Conservation (phyloP, 139 green algal genomes). For the Desmodesmus armatus region DNA sequence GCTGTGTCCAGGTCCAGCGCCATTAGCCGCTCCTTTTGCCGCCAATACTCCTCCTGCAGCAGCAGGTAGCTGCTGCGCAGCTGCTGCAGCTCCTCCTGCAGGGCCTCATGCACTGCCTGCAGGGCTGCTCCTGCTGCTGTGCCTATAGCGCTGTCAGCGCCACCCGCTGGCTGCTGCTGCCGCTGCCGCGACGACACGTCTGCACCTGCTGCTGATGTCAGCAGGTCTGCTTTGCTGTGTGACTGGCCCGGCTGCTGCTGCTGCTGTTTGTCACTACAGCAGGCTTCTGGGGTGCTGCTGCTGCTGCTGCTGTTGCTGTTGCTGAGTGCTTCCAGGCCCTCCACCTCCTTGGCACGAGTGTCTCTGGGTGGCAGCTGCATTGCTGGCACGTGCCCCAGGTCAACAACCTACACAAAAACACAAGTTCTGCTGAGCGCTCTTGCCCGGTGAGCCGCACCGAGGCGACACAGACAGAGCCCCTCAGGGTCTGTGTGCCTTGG, state of each 20-base stretch:
- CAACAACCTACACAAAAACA: background rate
- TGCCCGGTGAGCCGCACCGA: no score
- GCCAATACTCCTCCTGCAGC: conserved; percentile 55
- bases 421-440: no score
- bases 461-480: no score
- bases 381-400: conserved; percentile 42
- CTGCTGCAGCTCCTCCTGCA: conserved; percentile 25
- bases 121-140: background rate
- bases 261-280: background rate
- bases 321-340: no score
- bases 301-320: background rate
- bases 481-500: no score
- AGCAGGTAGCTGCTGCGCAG: conserved; percentile 30
- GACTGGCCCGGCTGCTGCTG: background rate
- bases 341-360: background rate
- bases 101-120: background rate
- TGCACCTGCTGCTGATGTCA: background rate
- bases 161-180: conserved; percentile 2
- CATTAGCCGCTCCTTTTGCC: conserved; percentile 31
- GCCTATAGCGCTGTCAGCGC: conserved; percentile 13
- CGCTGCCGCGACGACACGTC: background rate
- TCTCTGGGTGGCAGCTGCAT: conserved; percentile 15
- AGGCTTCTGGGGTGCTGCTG: no score
- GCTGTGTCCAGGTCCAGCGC: conserved; percentile 47
- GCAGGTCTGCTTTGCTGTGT: background rate